Conservation (phyloP, 352 stramenopile species). For the Phytophthora rubi region DNA sequence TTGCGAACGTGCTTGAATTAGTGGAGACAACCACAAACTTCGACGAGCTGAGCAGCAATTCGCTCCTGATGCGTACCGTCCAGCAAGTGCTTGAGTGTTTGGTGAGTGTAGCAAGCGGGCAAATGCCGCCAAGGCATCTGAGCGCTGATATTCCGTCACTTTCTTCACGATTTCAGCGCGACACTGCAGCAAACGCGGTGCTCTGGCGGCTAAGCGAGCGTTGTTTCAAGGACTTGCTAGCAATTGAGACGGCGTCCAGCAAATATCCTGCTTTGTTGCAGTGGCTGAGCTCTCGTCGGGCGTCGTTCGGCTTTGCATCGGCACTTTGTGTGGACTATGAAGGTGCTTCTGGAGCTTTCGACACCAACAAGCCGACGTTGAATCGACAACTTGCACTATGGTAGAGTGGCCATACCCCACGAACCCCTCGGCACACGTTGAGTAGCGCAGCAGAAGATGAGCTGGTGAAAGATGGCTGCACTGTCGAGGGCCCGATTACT, state of each 20-base stretch:
- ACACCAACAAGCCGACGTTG: too few species aligned
- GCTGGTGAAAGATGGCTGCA: not conserved
- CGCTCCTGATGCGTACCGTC: conserved; percentile 6
- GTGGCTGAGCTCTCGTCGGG: conserved; percentile 22
- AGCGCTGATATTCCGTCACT: not conserved
- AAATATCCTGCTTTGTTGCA: conserved; percentile 16
- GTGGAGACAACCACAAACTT: conserved; percentile 7
- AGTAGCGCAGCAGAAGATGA: conserved; percentile 14
- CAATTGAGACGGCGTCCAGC: conserved; percentile 16
- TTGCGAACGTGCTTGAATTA: conserved; percentile 13
- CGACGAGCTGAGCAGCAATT: conserved; percentile 5
- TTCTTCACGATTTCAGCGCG: conserved; percentile 5
- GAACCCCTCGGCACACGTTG: conserved; percentile 8
- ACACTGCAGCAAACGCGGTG: conserved; percentile 21
- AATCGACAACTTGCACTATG: conserved; percentile 11
- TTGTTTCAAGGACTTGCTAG: conserved; percentile 29
- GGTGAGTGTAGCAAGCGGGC: conserved; percentile 8
- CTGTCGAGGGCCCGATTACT: not conserved
- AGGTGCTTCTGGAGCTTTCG: not conserved
- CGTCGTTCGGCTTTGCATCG: conserved; percentile 13
- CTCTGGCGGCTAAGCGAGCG: conserved; percentile 44
- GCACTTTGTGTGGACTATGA: not conserved
- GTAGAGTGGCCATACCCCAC: conserved; percentile 20
- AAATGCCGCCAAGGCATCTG: not conserved
- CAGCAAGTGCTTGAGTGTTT: conserved; percentile 21